Conservation (phyloP, 1,284 basidiomycete genomes). For the Farysia itapuensis region DNA sequence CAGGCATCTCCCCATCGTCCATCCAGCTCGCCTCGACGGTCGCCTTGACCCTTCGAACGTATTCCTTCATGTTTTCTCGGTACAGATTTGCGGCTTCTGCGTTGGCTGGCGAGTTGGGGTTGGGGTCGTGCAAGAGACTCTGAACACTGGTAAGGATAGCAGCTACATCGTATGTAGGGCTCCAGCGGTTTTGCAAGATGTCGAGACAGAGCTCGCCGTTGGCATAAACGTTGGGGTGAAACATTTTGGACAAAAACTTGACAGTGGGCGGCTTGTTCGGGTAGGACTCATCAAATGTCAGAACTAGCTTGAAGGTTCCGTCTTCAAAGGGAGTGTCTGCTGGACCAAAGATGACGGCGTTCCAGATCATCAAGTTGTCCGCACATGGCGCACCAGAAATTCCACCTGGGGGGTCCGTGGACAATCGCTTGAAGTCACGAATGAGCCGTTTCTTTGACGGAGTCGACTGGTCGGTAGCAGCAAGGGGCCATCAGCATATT, state of each 20-base stretch:
- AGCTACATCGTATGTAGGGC: conserved; percentile 95
- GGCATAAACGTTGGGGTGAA: conserved; percentile 97
- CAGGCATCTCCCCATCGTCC: conserved; percentile 48
- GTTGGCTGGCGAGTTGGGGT: conserved; percentile 92
- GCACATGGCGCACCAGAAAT: conserved; percentile 94
- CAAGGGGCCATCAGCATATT: no score
- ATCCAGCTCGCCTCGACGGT: conserved; percentile 60
- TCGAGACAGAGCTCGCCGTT: conserved; percentile 97
- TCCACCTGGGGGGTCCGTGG: conserved; percentile 89
- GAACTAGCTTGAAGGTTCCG: conserved; percentile 92
- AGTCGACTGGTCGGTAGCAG: conserved; percentile 57
- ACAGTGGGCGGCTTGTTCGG: conserved; percentile 97
- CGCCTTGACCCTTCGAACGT: conserved; percentile 84
- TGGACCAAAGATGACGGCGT: conserved; percentile 98
- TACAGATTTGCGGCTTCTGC: conserved; percentile 95
- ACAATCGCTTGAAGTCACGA: conserved; percentile 79
- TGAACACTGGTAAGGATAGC: conserved; percentile 96
- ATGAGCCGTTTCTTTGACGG: conserved; percentile 57
- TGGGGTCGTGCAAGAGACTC: conserved; percentile 91
- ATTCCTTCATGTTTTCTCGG: conserved; percentile 98
- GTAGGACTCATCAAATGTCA: conserved; percentile 96
- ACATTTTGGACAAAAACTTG: conserved; percentile 96
- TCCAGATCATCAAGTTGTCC: conserved; percentile 99
- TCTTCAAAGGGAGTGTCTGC: conserved; percentile 98
- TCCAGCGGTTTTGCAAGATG: conserved; percentile 97